A percentile compares a stretch with the other conserved stretches of the same genome.
phyloP scores from a whole-genome alignment of 768 basidiomycete genomes.

The Tephrocybe sp. region DNA sequence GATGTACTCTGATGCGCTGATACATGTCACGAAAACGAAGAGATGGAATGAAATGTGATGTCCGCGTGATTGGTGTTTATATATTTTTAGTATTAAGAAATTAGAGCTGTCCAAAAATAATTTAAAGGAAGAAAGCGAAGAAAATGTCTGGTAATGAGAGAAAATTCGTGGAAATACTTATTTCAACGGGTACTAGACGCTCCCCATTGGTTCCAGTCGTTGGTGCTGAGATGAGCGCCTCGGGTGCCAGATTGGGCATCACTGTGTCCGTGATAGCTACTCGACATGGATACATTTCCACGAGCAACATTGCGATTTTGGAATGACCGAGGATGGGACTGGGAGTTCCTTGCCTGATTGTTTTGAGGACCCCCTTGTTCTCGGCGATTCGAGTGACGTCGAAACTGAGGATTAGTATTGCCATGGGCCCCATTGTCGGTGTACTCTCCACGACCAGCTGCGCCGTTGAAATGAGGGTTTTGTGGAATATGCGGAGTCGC shows the following conservation, averaged over 20 bases:
- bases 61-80: slow-evolving; percentile 8
- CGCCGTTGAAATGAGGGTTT: slow-evolving; percentile 11
- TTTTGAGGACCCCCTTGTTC: slow-evolving; percentile 21
- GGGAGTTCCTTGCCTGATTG: slow-evolving; percentile 19
- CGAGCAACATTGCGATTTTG: slow-evolving; percentile 22
- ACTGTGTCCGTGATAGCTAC: slow-evolving; percentile 18
- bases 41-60: slow-evolving; percentile 14
- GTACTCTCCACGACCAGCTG: slow-evolving; percentile 18
- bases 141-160: slow-evolving; percentile 7
- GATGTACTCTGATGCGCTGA: slow-evolving; percentile 8
- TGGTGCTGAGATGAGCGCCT: slow-evolving; percentile 16
- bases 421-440: slow-evolving; percentile 15
- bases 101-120: slow-evolving; percentile 6
- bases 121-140: not conserved
- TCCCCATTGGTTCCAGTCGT: slow-evolving; percentile 33
- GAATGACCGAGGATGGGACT: slow-evolving; percentile 20
- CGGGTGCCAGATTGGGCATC: slow-evolving; percentile 18
- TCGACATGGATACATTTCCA: slow-evolving; percentile 20
- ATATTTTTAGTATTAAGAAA: slow-evolving; percentile 11
- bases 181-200: slow-evolving; percentile 21
- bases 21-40: slow-evolving; percentile 11
- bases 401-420: slow-evolving; percentile 14
- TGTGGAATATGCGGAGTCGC: slow-evolving; percentile 13
- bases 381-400: slow-evolving; percentile 23
- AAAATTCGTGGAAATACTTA: too few species aligned